phyloP scores from a whole-genome alignment of 148 eudicot species.

The Cornus controversa region DNA sequence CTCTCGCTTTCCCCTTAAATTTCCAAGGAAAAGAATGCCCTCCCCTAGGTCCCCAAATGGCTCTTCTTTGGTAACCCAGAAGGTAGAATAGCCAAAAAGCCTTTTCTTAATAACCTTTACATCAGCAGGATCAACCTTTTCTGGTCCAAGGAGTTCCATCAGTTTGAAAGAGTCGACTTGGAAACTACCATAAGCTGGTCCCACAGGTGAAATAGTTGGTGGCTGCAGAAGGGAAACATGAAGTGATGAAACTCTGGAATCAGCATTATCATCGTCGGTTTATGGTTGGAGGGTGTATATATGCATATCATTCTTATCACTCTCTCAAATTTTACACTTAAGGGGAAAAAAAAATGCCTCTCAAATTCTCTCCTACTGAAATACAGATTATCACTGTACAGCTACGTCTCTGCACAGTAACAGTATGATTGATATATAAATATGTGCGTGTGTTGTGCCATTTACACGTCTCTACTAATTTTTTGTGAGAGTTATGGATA shows the following conservation, averaged over 20 bases:
- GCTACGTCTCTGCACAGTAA: neutral
- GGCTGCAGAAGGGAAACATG: conserved; percentile 45
- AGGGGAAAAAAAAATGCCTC: too few species aligned
- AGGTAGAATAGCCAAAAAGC: conserved; percentile 94
- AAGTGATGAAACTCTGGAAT: conserved; percentile 5
- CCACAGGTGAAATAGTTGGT: conserved; percentile 51
- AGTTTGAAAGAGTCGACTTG: conserved; percentile 92
- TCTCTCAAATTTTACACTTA: neutral
- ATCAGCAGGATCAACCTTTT: conserved; percentile 92
- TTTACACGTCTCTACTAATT: neutral
- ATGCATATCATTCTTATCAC: neutral
- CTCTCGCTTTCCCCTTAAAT: conserved; percentile 86
- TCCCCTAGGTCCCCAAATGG: conserved; percentile 97
- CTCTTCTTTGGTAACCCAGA: conserved; percentile 98
- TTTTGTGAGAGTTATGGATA: neutral
- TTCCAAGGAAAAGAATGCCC: conserved; percentile 95
- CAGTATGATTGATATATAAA: neutral
- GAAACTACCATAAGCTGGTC: conserved; percentile 68
- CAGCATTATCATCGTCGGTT: conserved; percentile 1
- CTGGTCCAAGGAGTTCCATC: conserved; percentile 98
- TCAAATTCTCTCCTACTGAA: neutral
- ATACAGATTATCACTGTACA: neutral
- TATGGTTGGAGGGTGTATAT: neutral
- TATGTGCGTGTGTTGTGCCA: neutral
- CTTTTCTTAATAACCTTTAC: conserved; percentile 84